Evolutionary conservation across 176 grass and related monocot species (phyloP).

Genomic region (Alopecurus myosuroides): DNA sequence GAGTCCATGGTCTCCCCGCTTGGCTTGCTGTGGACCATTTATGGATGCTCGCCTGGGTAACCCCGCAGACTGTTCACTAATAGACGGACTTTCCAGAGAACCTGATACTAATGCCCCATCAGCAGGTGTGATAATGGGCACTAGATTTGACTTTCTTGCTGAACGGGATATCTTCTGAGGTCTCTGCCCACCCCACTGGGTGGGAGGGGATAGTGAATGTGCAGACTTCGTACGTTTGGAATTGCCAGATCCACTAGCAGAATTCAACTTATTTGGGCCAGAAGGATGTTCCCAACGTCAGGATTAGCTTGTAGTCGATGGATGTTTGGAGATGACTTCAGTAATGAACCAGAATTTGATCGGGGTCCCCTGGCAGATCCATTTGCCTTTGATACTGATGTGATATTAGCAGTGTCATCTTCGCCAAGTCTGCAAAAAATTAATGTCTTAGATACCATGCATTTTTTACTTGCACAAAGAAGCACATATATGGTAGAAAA

Average conservation of each 20-base stretch:
- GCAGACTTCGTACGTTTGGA: slow-evolving; percentile 58
- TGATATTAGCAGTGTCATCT: slow-evolving; percentile 39
- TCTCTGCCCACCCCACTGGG: slow-evolving; percentile 84
- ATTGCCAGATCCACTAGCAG: slow-evolving; percentile 57
- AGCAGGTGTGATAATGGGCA: slow-evolving; percentile 42
- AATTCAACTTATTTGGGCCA: slow-evolving; percentile 55
- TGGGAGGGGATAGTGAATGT: slow-evolving; percentile 68
- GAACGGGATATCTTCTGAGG: slow-evolving; percentile 85
- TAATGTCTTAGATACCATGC: slow-evolving; percentile 22
- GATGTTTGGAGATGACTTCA: slow-evolving; percentile 64
- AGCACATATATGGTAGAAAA: slow-evolving; percentile 4
- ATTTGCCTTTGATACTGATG: slow-evolving; percentile 54
- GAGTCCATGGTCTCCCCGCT: slow-evolving; percentile 53
- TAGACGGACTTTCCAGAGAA: slow-evolving; percentile 38
- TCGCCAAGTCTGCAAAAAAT: slow-evolving; percentile 53
- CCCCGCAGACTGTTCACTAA: slow-evolving; percentile 41
- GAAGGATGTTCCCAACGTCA: slow-evolving; percentile 66
- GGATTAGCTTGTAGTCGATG: slow-evolving; percentile 52
- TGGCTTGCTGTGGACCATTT: slow-evolving; percentile 44
- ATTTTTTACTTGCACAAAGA: slow-evolving; percentile 8
- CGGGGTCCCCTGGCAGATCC: slow-evolving; percentile 62
- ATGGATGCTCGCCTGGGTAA: slow-evolving; percentile 38
- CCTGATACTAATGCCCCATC: slow-evolving; percentile 44
- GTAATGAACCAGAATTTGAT: slow-evolving; percentile 62
- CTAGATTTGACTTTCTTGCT: slow-evolving; percentile 84